phyloP scores from a whole-genome alignment of 306 rosid genomes.

The Cercis canadensis region DNA sequence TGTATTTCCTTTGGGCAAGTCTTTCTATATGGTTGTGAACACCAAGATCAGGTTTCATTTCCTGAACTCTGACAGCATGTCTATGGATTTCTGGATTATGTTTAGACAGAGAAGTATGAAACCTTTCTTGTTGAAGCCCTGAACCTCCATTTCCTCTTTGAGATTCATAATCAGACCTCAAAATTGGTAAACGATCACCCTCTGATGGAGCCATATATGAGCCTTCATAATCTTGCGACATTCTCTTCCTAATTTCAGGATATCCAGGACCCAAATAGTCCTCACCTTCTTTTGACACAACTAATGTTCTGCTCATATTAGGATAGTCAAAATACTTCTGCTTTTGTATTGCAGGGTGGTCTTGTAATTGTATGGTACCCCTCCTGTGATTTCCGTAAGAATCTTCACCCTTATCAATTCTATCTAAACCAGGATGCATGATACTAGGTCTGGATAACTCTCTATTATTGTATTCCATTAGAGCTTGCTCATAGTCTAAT shows the following conservation, averaged over 20 bases:
- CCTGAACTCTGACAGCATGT: constrained; percentile 55
- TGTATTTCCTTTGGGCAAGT: constrained; percentile 64
- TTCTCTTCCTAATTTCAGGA: constrained; percentile 54
- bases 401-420: constrained; percentile 51
- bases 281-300: constrained; percentile 51
- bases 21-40: constrained; percentile 56
- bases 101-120: constrained; percentile 50
- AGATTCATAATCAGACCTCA: constrained; percentile 64
- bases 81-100: constrained; percentile 54
- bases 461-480: constrained; percentile 54
- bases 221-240: constrained; percentile 56
- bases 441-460: constrained; percentile 51
- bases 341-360: constrained; percentile 48
- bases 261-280: constrained; percentile 53
- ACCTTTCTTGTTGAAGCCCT: constrained; percentile 65
- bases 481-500: constrained; percentile 56
- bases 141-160: constrained; percentile 54
- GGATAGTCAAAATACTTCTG: constrained; percentile 54
- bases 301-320: constrained; percentile 54
- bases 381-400: constrained; percentile 52
- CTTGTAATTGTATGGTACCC: constrained; percentile 34
- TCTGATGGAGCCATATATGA: constrained; percentile 54
- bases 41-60: constrained; percentile 48
- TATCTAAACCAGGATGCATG: constrained; percentile 49
- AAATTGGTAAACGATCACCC: constrained; percentile 44